Evolutionary conservation across 2,329 filamentous ascomycete species (phyloP).

Genomic region (Ambrosiella cleistominuta): DNA sequence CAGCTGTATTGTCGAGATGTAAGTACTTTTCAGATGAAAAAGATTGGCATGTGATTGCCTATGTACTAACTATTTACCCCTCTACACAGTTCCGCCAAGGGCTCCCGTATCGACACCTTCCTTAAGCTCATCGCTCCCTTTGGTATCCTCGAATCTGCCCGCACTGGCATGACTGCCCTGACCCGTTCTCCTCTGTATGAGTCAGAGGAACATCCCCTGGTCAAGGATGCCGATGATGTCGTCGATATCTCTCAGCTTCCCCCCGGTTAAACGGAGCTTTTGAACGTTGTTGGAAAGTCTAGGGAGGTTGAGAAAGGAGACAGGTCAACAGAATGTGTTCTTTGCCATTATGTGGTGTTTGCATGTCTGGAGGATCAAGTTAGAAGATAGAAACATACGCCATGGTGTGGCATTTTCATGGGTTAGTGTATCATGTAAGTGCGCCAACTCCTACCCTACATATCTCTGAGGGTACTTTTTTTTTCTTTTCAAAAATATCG

Average conservation of each 20-base stretch:
- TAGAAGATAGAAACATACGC: not conserved
- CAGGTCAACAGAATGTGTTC: constrained; percentile 13
- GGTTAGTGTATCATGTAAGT: not conserved
- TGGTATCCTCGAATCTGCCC: constrained; percentile 87
- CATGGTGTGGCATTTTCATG: not conserved
- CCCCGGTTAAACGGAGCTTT: constrained; percentile 46
- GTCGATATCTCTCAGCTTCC: constrained; percentile 89
- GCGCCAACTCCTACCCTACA: not conserved
- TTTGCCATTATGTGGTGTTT: constrained; percentile 7
- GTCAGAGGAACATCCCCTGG: constrained; percentile 49
- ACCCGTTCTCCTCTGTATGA: constrained; percentile 76
- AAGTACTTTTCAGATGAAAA: constrained; percentile 25
- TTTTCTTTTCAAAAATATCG: not conserved
- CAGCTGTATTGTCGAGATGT: constrained; percentile 97
- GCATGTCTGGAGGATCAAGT: not conserved
- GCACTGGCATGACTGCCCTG: constrained; percentile 91
- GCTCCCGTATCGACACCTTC: constrained; percentile 85
- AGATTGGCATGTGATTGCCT: not conserved
- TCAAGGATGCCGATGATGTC: constrained; percentile 82
- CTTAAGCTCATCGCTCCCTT: constrained; percentile 90
- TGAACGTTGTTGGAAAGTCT: not conserved
- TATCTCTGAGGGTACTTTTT: not conserved
- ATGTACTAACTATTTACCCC: not conserved
- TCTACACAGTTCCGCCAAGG: constrained; percentile 62
- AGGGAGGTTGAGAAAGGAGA: constrained; percentile 9